Conservation (phyloP, 495 filamentous ascomycete genomes). For the Penicillium daleae region DNA sequence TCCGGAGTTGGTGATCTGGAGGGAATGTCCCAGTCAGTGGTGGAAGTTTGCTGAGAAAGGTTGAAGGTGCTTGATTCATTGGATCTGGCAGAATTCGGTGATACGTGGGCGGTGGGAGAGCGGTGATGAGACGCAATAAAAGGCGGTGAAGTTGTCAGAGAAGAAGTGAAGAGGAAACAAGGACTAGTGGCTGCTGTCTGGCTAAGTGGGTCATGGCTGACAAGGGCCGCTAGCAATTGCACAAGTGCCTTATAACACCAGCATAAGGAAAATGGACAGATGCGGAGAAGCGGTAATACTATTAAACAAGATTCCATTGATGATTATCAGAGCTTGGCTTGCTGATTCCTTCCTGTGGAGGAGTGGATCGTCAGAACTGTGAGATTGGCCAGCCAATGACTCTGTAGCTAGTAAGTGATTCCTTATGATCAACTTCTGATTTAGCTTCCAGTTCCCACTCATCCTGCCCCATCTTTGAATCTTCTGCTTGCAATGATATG, state of each 20-base stretch:
- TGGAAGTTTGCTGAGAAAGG: no score
- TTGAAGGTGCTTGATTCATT: no score
- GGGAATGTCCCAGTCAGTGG: not conserved
- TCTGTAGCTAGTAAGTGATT: not conserved
- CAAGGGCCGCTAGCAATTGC: no score
- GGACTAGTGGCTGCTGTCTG: no score
- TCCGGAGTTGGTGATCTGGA: not conserved
- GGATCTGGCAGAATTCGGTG: not conserved
- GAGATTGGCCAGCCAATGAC: constrained; percentile 5
- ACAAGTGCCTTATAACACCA: no score
- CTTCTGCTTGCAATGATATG: not conserved
- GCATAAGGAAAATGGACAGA: not conserved
- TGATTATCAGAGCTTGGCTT: not conserved
- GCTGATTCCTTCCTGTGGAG: not conserved
- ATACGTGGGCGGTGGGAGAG: not conserved
- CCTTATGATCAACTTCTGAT: not conserved
- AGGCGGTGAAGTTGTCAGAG: no score
- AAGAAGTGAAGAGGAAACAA: not conserved
- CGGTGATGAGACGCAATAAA: not conserved
- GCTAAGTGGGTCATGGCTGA: no score
- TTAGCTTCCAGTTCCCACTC: not conserved
- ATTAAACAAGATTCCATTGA: not conserved
- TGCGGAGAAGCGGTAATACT: not conserved
- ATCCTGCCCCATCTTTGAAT: not conserved
- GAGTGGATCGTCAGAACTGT: not conserved